phyloP scores from a whole-genome alignment of 2,329 filamentous ascomycete genomes.

The Colletotrichum ledebouriae region DNA sequence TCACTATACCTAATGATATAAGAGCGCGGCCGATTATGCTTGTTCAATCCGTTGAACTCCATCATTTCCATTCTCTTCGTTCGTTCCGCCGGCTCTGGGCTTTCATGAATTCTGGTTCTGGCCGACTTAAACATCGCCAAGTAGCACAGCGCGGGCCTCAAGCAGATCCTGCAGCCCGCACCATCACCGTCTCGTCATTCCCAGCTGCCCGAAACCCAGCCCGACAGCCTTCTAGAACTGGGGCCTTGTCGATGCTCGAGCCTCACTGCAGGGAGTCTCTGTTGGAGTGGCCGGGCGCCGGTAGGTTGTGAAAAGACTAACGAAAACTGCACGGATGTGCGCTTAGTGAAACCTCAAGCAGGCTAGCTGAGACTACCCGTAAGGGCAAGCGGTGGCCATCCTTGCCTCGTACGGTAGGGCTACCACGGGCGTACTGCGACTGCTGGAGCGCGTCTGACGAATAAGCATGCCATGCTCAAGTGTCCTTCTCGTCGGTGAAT shows the following conservation, averaged over 20 bases:
- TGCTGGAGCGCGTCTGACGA: too few relatives aligned
- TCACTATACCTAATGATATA: conserved; percentile 37
- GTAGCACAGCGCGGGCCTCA: conserved; percentile 17
- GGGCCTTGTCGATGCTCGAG: conserved; percentile 33
- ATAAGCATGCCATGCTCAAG: too few relatives aligned
- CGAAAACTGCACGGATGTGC: conserved; percentile 37
- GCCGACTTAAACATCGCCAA: conserved; percentile 15
- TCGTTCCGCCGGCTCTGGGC: conserved; percentile 20
- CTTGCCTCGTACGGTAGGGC: conserved; percentile 26
- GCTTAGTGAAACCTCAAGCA: conserved; percentile 13
- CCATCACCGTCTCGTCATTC: conserved; percentile 24
- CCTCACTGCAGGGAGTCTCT: conserved; percentile 34
- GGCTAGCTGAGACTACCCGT: neutral
- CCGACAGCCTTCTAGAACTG: conserved; percentile 31
- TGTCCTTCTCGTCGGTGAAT: too few relatives aligned
- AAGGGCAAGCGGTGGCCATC: conserved; percentile 21
- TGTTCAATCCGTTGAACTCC: conserved; percentile 18
- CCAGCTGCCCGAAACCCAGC: conserved; percentile 22
- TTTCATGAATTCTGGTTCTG: neutral
- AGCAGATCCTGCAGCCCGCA: conserved; percentile 14
- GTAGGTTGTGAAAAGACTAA: conserved; percentile 28
- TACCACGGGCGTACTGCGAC: conserved; percentile 10
- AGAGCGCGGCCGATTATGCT: conserved; percentile 28
- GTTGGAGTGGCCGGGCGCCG: conserved; percentile 3
- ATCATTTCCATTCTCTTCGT: conserved; percentile 21